Evolutionary conservation across 768 basidiomycete genomes (phyloP).

Genomic region (Kwoniella mangroviensis): DNA sequence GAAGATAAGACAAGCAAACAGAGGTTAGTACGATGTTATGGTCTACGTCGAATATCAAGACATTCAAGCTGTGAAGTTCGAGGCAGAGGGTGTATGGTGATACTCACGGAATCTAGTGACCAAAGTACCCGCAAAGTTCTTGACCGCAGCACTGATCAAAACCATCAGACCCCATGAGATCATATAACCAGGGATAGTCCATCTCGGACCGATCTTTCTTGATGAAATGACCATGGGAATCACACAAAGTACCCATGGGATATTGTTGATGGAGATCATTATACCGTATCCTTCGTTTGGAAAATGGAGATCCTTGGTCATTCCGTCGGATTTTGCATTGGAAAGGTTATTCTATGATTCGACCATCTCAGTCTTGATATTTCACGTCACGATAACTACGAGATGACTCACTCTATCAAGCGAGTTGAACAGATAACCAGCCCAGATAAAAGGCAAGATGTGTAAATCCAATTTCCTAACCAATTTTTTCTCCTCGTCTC

Average conservation of each 20-base stretch:
- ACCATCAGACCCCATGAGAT: slow-evolving; percentile 36
- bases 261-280: slow-evolving; percentile 37
- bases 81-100: not conserved
- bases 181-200: slow-evolving; percentile 39
- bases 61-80: not conserved
- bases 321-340: slow-evolving; percentile 40
- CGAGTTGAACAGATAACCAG: slow-evolving; percentile 31
- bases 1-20: not conserved
- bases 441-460: slow-evolving; percentile 30
- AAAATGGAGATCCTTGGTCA: slow-evolving; percentile 41
- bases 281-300: slow-evolving; percentile 32
- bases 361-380: not conserved
- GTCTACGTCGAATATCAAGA: too few species aligned
- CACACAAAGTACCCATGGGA: slow-evolving; percentile 29
- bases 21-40: not conserved
- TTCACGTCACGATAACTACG: slow-evolving; percentile 2
- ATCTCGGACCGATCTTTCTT: slow-evolving; percentile 35
- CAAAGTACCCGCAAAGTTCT: slow-evolving; percentile 30
- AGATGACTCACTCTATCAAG: slow-evolving; percentile 19
- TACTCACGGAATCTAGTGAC: slow-evolving; percentile 32
- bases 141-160: slow-evolving; percentile 34
- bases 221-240: slow-evolving; percentile 36
- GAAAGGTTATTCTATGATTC: slow-evolving; percentile 25
- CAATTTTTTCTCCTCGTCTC: slow-evolving; percentile 23
- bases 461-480: slow-evolving; percentile 28